Conservation (phyloP, 2,329 filamentous ascomycete genomes). For the Trichoderma sp. region DNA sequence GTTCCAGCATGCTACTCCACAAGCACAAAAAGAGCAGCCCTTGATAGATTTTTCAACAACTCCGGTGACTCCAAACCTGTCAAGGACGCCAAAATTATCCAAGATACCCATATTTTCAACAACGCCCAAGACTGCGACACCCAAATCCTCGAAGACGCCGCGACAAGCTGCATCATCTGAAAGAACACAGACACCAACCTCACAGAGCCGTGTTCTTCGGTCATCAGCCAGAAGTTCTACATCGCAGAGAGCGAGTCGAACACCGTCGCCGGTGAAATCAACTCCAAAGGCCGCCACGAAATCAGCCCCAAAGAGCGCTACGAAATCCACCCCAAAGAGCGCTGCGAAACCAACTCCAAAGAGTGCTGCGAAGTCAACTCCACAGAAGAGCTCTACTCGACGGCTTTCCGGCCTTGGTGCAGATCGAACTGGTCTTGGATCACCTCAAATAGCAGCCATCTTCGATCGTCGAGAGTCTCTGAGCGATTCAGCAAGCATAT, state of each 20-base stretch:
- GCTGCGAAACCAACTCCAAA: slow-evolving; percentile 28
- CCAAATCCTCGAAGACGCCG: slow-evolving; percentile 27
- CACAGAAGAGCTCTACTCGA: slow-evolving; percentile 52
- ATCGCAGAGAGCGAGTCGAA: slow-evolving; percentile 23
- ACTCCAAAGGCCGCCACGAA: slow-evolving; percentile 30
- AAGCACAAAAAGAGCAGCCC: background rate
- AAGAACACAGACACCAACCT: background rate
- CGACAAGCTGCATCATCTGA: slow-evolving; percentile 6
- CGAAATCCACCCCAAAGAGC: slow-evolving; percentile 28
- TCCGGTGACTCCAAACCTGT: slow-evolving; percentile 26
- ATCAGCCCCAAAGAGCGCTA: slow-evolving; percentile 31
- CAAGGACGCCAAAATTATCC: slow-evolving; percentile 26
- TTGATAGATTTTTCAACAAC: slow-evolving; percentile 27
- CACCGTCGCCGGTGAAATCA: slow-evolving; percentile 33
- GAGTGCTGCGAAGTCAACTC: slow-evolving; percentile 44
- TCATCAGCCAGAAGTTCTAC: slow-evolving; percentile 4
- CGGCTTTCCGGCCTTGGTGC: slow-evolving; percentile 66
- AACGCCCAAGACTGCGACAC: slow-evolving; percentile 17
- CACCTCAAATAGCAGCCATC: slow-evolving; percentile 70
- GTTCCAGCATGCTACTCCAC: slow-evolving; percentile 43
- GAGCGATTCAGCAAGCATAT: slow-evolving; percentile 64
- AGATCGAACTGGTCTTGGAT: slow-evolving; percentile 71
- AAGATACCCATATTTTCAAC: slow-evolving; percentile 27
- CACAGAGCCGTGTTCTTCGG: slow-evolving; percentile 16
- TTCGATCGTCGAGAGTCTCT: slow-evolving; percentile 73